Base-by-base conservation (phyloP, 2,329 filamentous ascomycete species). In the Colletotrichum simmondsii region DNA sequence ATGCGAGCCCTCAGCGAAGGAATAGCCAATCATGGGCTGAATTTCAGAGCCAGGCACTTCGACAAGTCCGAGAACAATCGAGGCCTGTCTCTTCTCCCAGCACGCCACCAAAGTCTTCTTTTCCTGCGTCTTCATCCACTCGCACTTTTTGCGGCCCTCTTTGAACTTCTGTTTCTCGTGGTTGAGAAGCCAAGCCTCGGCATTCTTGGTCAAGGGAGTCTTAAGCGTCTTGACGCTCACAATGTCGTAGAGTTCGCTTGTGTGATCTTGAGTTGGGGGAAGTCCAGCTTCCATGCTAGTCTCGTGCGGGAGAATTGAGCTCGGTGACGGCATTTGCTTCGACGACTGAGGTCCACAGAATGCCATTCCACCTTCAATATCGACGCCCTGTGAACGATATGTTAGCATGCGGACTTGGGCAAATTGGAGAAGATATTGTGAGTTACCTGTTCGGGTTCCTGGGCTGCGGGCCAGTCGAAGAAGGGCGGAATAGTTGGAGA, bases 21-120 rank as follows among this genome's bases (percentile, higher is more conserved):
- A 24, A 19, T 37, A 7, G 0, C 69, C 57, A 11, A 72, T 37
- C 2, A 46, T n/a, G 1, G 69, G 37, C 58, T 72, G 69, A 19
- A 56, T 12, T 2, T 58, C 28, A 16, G 65, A 52, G 1, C 22
- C 28, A 5, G 69, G 69, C n/a, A 72, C 69, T 3, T 63, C 37
- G 5, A 74, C 46, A 5, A 77, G 75, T 2, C 74, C 74, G 3
- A 77, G 61, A 30, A 75, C 64, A 58, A 75, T 74, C 1, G 75
- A 24, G 2, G 69, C 52, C 22, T 59, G 52, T 28, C 65, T 28
- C 52, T 52, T 68, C n/a, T 42, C 54, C 69, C 69, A 74, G 24
- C 53, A 28, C 26, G 71, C 58, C 22, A 65, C 59, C 42, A 74
- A 26, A 2, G 67, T 62, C 7, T 30, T 52, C 2, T 68, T 52